phyloP scores from a whole-genome alignment of 1,284 basidiomycete species.

The Malassezia brasiliensis region DNA sequence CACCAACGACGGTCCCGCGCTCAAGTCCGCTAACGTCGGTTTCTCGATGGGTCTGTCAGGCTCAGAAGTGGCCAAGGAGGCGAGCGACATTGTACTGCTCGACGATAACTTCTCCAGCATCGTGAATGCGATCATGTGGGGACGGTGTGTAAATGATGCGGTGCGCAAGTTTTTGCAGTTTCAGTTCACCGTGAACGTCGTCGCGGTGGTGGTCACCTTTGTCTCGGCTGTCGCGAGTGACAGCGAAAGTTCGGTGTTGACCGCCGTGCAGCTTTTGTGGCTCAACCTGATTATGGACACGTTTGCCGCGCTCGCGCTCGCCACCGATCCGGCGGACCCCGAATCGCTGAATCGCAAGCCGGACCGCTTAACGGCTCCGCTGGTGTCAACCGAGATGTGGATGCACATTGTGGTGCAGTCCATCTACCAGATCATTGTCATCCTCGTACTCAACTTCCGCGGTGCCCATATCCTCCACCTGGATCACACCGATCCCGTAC shows the following conservation, averaged over 20 bases:
- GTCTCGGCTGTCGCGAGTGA: slow-evolving; percentile 73
- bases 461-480: slow-evolving; percentile 60
- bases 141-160: slow-evolving; percentile 91
- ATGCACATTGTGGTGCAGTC: slow-evolving; percentile 91
- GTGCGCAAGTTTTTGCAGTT: slow-evolving; percentile 97
- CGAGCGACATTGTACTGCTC: slow-evolving; percentile 97
- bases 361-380: slow-evolving; percentile 72
- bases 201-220: slow-evolving; percentile 87
- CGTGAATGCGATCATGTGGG: slow-evolving; percentile 97
- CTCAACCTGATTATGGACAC: slow-evolving; percentile 92
- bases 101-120: slow-evolving; percentile 85
- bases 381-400: slow-evolving; percentile 69
- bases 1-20: slow-evolving; percentile 91
- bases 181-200: slow-evolving; percentile 92
- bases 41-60: slow-evolving; percentile 86
- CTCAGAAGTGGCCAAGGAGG: slow-evolving; percentile 97
- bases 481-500: slow-evolving; percentile 41
- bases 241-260: slow-evolving; percentile 70
- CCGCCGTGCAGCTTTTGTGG: slow-evolving; percentile 92
- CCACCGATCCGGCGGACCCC: slow-evolving; percentile 83
- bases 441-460: slow-evolving; percentile 79
- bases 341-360: slow-evolving; percentile 77
- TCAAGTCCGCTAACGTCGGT: slow-evolving; percentile 60
- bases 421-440: slow-evolving; percentile 71
- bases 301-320: slow-evolving; percentile 89